Evolutionary conservation across 345 rosid species (phyloP), one percentile per base, ranked within the genome.

Genomic region (Cochlearia excelsa): DNA sequence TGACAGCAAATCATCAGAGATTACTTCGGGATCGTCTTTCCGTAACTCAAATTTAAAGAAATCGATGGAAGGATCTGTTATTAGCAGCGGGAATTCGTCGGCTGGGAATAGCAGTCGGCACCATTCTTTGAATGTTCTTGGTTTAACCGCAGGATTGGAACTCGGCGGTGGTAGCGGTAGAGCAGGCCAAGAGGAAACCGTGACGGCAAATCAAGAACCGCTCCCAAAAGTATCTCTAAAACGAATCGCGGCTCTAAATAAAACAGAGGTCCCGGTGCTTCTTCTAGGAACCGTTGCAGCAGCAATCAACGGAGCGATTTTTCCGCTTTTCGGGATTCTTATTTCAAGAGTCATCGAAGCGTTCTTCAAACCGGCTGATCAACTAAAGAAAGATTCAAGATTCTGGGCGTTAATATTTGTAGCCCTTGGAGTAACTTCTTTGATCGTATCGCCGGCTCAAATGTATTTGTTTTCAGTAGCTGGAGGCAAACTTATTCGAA

Each of bases 341-440:
- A 55, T 90, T 11, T 69, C 95, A 16, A 71, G 64, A 11, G 84
- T 72, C 38, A 82, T 85, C 47, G 78, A 81, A 45, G 65, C 90
- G 1, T 87, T 82, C 68, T 85, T 40, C 28, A 81, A 87, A 72
- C 74, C 82, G 46, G 62, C 86, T 41, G 58, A 79, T 4, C 38
- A 79, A 33, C 48, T 90, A 27, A 75, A 59, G 41, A 70, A 61
- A 40, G 87, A 81, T 47, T 55, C 94, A 7, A 65, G 52, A 37
- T 79, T 84, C 57, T 87, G 94, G 94, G 79, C 94, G 34, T 26
- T 80, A 1, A 82, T 83, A 54, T 87, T 78, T 46, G 23, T 88
- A 43, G 71, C 65, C 37, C 80, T 88, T 40, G 90, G 91, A 30
- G 27, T 63, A 10, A 79, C 78, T 34, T 42, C 84, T 7, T 56